These are phyloP conservation scores for Albophoma yamanashiensis DNA, from an alignment of 2,329 filamentous ascomycete species.

Conservation along the genomic window DNA sequence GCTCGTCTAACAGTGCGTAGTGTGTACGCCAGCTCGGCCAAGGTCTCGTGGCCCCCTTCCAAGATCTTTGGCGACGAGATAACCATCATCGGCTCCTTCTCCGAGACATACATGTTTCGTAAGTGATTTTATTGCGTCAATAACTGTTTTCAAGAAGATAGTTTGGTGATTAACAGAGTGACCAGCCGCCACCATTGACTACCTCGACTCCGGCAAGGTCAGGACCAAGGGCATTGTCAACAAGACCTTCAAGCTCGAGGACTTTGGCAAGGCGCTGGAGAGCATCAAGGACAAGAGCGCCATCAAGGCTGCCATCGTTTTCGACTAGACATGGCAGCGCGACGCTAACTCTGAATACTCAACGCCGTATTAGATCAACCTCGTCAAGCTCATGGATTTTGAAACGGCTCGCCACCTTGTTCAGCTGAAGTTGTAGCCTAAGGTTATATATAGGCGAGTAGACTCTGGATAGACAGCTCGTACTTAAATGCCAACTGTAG, in stretches of 20 bases:
- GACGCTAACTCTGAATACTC: background rate
- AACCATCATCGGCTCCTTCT: slow-evolving; percentile 63
- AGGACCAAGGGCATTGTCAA: slow-evolving; percentile 60
- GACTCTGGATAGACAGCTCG: background rate
- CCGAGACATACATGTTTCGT: slow-evolving; percentile 63
- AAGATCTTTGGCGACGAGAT: slow-evolving; percentile 63
- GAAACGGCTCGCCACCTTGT: background rate
- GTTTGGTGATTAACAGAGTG: background rate
- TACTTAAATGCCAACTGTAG: no score
- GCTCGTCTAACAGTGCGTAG: slow-evolving; percentile 16
- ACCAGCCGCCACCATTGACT: slow-evolving; percentile 33
- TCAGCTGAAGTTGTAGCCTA: background rate
- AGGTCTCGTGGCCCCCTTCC: slow-evolving; percentile 57
- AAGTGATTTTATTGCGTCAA: slow-evolving; percentile 12
- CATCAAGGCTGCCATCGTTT: slow-evolving; percentile 65
- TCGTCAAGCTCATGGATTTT: background rate
- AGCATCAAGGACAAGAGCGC: slow-evolving; percentile 62
- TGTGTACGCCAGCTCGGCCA: slow-evolving; percentile 53
- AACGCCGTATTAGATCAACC: background rate
- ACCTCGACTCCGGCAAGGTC: slow-evolving; percentile 49
- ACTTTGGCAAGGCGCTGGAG: slow-evolving; percentile 60
- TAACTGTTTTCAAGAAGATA: background rate
- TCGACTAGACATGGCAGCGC: slow-evolving; percentile 34
- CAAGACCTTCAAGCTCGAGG: slow-evolving; percentile 62
- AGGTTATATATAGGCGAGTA: background rate